These are phyloP conservation scores for Acanthamoeba culbertsoni DNA, from an alignment of 208 protist species.

Conservation along the genomic window DNA sequence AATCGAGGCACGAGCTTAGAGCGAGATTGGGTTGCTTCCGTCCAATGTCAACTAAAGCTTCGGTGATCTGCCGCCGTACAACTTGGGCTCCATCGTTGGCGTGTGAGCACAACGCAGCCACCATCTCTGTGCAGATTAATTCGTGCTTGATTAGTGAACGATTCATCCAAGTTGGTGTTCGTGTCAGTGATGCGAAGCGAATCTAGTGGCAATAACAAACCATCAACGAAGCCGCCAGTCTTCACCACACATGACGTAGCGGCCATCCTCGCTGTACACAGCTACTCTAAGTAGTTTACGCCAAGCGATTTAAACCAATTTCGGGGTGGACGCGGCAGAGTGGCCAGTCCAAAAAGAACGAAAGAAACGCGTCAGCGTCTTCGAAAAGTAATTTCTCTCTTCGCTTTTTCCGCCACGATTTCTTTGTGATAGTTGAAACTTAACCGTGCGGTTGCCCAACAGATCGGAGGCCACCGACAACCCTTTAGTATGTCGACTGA, in stretches of 20 bases:
- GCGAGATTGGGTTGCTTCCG: conserved; percentile 65
- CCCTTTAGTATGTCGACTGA: too few species aligned
- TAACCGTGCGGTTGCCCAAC: too few species aligned
- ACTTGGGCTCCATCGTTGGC: background rate
- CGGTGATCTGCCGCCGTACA: background rate
- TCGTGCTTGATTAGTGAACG: background rate
- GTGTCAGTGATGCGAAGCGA: background rate
- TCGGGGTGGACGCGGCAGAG: background rate
- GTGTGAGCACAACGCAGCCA: background rate
- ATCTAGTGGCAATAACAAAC: background rate
- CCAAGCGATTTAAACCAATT: too few species aligned
- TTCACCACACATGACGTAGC: background rate
- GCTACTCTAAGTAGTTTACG: background rate
- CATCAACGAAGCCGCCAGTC: conserved; percentile 9
- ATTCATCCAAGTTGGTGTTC: background rate
- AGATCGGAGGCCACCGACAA: too few species aligned
- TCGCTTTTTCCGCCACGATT: background rate
- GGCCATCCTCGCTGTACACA: background rate
- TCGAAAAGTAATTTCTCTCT: background rate
- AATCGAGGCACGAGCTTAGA: conserved; percentile 20
- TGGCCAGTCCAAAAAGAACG: background rate
- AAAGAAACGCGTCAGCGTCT: background rate
- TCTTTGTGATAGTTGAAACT: background rate
- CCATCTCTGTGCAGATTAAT: background rate
- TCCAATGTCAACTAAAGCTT: conserved; percentile 65